Evolutionary conservation across 176 grass and related monocot species (phyloP).

Genomic region (Triticum timopheevii): DNA sequence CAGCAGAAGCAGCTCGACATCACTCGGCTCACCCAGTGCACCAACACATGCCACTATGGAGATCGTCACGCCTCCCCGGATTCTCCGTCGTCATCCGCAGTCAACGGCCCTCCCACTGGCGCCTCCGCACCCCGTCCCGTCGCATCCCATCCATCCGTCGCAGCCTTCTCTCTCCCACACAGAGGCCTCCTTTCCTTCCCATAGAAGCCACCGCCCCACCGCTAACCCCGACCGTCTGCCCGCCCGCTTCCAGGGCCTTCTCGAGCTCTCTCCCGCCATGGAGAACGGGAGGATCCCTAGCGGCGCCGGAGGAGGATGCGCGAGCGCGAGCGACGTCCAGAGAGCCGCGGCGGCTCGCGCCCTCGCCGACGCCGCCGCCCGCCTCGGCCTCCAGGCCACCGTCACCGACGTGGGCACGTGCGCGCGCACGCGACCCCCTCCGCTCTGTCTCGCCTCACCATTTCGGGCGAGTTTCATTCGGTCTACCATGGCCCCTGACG

Average conservation of each 20-base stretch:
- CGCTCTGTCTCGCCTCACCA: neutral
- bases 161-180: too few relatives aligned
- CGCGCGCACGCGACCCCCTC: neutral
- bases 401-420: constrained; percentile 20
- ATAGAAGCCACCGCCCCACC: neutral
- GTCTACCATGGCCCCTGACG: neutral
- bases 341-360: neutral
- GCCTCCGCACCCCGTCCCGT: too few relatives aligned
- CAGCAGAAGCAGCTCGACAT: too few relatives aligned
- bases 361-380: neutral
- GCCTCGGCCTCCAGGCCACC: neutral
- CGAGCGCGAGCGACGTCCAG: neutral
- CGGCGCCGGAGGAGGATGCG: neutral
- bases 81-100: too few relatives aligned
- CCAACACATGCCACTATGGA: too few relatives aligned
- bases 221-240: neutral
- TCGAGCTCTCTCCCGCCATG: neutral
- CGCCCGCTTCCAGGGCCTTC: neutral
- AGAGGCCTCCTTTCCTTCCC: neutral
- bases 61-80: too few relatives aligned
- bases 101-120: too few relatives aligned
- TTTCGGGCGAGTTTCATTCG: neutral
- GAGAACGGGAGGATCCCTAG: neutral
- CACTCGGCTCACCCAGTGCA: too few relatives aligned
- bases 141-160: too few relatives aligned